These are phyloP conservation scores for Flaveria linearis DNA, from an alignment of 129 eudicot species.

Conservation along the genomic window DNA sequence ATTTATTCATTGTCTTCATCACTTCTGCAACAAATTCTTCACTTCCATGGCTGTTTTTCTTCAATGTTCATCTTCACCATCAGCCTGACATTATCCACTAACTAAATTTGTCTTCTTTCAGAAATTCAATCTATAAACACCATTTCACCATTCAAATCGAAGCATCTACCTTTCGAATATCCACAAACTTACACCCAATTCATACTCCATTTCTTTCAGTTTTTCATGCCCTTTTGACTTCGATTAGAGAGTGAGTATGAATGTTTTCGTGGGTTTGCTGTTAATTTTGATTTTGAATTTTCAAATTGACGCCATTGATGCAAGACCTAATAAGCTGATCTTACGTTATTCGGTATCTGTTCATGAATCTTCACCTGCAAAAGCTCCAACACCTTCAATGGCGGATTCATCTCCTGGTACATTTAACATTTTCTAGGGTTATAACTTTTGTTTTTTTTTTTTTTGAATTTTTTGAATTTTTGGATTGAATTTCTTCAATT, in stretches of 20 bases:
- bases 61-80: not conserved
- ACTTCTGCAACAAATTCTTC: constrained; percentile 13
- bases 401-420: constrained; percentile 56
- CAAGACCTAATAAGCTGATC: constrained; percentile 32
- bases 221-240: not conserved
- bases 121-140: not conserved
- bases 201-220: not conserved
- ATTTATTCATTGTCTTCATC: not conserved
- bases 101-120: constrained; percentile 8
- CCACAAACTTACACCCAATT: not conserved
- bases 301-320: constrained; percentile 40
- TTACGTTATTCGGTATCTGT: constrained; percentile 22
- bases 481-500: not conserved
- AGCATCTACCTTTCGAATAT: constrained; percentile 15
- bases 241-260: constrained; percentile 29
- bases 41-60: constrained; percentile 18
- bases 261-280: constrained; percentile 21
- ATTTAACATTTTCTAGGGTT: constrained; percentile 23
- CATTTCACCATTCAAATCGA: constrained; percentile 16
- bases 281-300: constrained; percentile 29
- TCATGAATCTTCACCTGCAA: constrained; percentile 41
- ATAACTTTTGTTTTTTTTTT: not conserved
- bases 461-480: not conserved
- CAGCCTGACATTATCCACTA: constrained; percentile 17
- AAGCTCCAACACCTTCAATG: constrained; percentile 36